A percentile compares a stretch with the other conserved stretches of the same genome.
Conservation (phyloP, 73 alveolate genomes). For the Paramecium sonneborni region DNA sequence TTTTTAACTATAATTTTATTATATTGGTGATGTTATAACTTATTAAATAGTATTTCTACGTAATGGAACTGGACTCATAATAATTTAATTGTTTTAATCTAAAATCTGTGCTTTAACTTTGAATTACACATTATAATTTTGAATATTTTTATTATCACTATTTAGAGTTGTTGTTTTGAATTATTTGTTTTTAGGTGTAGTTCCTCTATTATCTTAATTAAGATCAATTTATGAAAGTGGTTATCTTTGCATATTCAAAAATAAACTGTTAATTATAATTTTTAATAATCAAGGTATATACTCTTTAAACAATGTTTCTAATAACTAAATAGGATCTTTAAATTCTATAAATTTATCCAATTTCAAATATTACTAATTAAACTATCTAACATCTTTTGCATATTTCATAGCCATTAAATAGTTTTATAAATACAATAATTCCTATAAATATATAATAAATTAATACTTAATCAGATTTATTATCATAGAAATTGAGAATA, state of each 20-base stretch:
- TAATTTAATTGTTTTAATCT: background rate
- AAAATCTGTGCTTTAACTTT: background rate
- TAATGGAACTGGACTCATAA: constrained; percentile 27
- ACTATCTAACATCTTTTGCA: constrained; percentile 23
- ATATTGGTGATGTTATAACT: background rate
- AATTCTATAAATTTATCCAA: constrained; percentile 1
- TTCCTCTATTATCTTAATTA: background rate
- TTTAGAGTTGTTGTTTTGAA: background rate
- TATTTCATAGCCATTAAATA: constrained; percentile 33
- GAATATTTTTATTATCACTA: background rate
- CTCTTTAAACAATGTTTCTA: constrained; percentile 24
- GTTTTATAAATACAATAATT: background rate
- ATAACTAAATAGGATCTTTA: constrained; percentile 41
- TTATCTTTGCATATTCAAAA: background rate
- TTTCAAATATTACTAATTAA: constrained; percentile 24
- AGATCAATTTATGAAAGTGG: background rate
- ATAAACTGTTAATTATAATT: background rate
- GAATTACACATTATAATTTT: constrained; percentile 20
- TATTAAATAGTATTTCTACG: background rate
- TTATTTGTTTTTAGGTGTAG: background rate
- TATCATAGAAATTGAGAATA: constrained; percentile 54
- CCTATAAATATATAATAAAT: background rate
- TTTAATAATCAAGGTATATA: constrained; percentile 10
- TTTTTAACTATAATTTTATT: background rate
- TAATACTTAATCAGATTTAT: constrained; percentile 50